Conservation (phyloP, 2,329 filamentous ascomycete species). For the Botrytis medusae region DNA sequence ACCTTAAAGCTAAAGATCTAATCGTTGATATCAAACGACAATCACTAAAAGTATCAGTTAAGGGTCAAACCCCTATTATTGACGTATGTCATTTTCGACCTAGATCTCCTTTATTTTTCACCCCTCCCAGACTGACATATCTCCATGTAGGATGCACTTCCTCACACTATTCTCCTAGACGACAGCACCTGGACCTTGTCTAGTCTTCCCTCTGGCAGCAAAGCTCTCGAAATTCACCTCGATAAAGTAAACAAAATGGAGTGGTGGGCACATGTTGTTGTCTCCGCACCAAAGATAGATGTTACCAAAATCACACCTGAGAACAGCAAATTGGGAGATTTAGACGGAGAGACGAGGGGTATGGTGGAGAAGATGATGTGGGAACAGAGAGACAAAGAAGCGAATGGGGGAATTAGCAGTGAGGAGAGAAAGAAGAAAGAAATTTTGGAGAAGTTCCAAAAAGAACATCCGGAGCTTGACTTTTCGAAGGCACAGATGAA, state of each 20-base stretch:
- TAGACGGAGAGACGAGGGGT: conserved; percentile 89
- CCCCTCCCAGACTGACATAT: neutral
- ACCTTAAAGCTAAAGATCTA: conserved; percentile 81
- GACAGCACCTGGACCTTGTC: conserved; percentile 95
- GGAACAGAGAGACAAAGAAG: conserved; percentile 95
- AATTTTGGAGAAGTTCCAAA: conserved; percentile 88
- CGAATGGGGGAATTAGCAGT: conserved; percentile 83
- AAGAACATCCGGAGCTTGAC: conserved; percentile 64
- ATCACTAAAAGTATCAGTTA: conserved; percentile 76
- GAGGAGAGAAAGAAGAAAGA: conserved; percentile 96
- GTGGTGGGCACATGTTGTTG: conserved; percentile 96
- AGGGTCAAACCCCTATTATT: conserved; percentile 83
- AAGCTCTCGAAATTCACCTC: conserved; percentile 83
- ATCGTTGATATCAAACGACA: conserved; percentile 79
- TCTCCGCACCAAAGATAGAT: conserved; percentile 84
- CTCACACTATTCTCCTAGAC: conserved; percentile 75
- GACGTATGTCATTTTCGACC: conserved; percentile 54
- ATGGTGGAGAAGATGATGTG: conserved; percentile 99
- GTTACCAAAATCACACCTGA: conserved; percentile 93
- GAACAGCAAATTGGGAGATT: conserved; percentile 83
- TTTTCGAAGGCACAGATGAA: conserved; percentile 69
- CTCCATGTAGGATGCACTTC: conserved; percentile 70
- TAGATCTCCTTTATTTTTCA: neutral
- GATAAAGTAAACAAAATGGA: conserved; percentile 97
- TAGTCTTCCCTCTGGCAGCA: conserved; percentile 56